Evolutionary conservation across 2,329 filamentous ascomycete genomes (phyloP).

Genomic region (Simplicillium aogashimaense): DNA sequence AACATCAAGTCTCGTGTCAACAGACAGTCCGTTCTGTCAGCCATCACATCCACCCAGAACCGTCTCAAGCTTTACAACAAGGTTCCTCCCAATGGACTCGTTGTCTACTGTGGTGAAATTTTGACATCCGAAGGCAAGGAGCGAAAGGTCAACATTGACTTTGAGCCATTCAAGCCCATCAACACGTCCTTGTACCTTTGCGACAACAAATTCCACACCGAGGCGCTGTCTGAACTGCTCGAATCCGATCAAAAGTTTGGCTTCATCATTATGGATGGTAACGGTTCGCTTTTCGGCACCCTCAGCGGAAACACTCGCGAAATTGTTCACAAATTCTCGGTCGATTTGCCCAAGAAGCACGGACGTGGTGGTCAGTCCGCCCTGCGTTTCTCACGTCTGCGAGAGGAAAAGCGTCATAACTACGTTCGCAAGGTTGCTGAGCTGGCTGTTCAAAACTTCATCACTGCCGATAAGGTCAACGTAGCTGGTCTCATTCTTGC

Average conservation of each 20-base stretch:
- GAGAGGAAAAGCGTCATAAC: conserved; percentile 99
- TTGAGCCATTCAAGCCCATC: conserved; percentile 99
- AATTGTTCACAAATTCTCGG: conserved; percentile 93
- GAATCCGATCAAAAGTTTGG: conserved; percentile 99
- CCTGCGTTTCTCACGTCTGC: conserved; percentile 96
- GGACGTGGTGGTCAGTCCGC: conserved; percentile 99
- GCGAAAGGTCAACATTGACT: conserved; percentile 99
- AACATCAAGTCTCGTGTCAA: conserved; percentile 99
- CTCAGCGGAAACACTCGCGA: conserved; percentile 96
- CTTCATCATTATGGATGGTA: conserved; percentile 99
- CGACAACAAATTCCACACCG: conserved; percentile 99
- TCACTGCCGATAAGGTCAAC: conserved; percentile 97
- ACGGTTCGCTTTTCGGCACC: conserved; percentile 93
- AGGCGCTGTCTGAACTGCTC: conserved; percentile 90
- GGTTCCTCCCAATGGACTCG: conserved; percentile 92
- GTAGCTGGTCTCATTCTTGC: conserved; percentile 91
- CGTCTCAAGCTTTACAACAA: conserved; percentile 98
- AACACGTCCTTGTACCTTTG: conserved; percentile 98
- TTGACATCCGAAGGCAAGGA: conserved; percentile 98
- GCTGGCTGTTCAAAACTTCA: conserved; percentile 96
- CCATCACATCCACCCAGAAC: conserved; percentile 98
- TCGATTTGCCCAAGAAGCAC: conserved; percentile 99
- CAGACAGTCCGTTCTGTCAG: conserved; percentile 91
- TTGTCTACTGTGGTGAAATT: conserved; percentile 99
- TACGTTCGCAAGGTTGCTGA: conserved; percentile 99